Conservation (phyloP, 2,329 filamentous ascomycete species). For the Penicillium sp. region DNA sequence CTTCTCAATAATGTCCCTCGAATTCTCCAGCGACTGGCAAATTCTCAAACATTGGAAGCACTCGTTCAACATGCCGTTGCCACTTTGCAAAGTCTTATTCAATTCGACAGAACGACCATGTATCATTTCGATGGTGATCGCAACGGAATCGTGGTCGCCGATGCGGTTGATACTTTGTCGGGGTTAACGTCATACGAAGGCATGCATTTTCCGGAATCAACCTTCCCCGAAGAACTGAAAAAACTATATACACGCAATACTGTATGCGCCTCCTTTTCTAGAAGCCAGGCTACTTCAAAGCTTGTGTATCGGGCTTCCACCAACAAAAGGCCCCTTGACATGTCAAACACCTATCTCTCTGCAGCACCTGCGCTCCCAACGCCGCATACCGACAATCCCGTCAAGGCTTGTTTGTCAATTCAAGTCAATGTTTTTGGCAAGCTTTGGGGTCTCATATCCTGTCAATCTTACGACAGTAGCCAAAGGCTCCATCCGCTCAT, state of each 20-base stretch:
- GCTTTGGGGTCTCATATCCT: conserved; percentile 82
- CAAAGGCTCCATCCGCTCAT: conserved; percentile 87
- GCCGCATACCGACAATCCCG: conserved; percentile 77
- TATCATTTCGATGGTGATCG: conserved; percentile 81
- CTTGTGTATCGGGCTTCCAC: conserved; percentile 74
- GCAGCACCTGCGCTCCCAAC: conserved; percentile 84
- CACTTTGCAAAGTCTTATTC: conserved; percentile 78
- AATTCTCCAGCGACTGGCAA: conserved; percentile 77
- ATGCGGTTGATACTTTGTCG: conserved; percentile 72
- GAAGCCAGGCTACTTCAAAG: conserved; percentile 70
- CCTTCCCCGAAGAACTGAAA: conserved; percentile 80
- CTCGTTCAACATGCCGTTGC: conserved; percentile 79
- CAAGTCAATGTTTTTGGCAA: conserved; percentile 83
- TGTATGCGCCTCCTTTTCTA: conserved; percentile 78
- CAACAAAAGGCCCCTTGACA: conserved; percentile 72
- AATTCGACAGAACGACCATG: conserved; percentile 86
- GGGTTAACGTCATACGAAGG: conserved; percentile 80
- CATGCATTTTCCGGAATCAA: conserved; percentile 78
- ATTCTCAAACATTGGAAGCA: conserved; percentile 65
- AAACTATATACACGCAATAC: conserved; percentile 84
- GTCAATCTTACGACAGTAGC: conserved; percentile 74
- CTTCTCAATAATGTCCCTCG: conserved; percentile 89
- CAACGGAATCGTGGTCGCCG: conserved; percentile 85
- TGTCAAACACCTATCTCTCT: conserved; percentile 78
- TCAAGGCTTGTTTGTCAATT: conserved; percentile 85